phyloP scores from a whole-genome alignment of 805 yeast genomes.

The Starmera quercuum region DNA sequence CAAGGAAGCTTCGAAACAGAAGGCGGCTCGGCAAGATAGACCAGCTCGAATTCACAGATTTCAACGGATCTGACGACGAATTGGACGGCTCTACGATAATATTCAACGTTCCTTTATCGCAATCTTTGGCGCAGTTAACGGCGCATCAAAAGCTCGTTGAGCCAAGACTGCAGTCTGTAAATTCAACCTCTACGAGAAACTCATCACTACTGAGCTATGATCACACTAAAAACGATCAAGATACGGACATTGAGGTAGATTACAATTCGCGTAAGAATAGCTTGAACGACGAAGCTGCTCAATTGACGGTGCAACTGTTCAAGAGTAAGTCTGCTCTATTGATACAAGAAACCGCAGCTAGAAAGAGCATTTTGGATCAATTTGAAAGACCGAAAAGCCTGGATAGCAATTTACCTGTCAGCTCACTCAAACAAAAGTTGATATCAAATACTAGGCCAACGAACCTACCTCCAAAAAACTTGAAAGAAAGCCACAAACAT shows the following conservation, averaged over 20 bases:
- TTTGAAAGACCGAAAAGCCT: slow-evolving; percentile 23
- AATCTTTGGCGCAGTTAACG: slow-evolving; percentile 36
- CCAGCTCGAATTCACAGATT: slow-evolving; percentile 4
- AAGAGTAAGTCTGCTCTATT: slow-evolving; percentile 23
- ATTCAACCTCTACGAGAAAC: slow-evolving; percentile 34
- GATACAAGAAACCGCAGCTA: slow-evolving; percentile 24
- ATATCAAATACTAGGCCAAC: slow-evolving; percentile 51
- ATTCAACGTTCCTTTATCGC: slow-evolving; percentile 60
- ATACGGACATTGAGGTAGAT: slow-evolving; percentile 10
- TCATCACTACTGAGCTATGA: slow-evolving; percentile 35
- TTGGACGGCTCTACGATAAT: slow-evolving; percentile 45
- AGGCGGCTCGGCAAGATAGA: slow-evolving; percentile 10
- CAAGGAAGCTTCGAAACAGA: slow-evolving; percentile 10
- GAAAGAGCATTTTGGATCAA: slow-evolving; percentile 9
- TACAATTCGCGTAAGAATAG: slow-evolving; percentile 2
- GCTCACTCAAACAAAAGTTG: slow-evolving; percentile 13
- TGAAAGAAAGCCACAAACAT: slow-evolving; percentile 46
- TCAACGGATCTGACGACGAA: slow-evolving; percentile 41
- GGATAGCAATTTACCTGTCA: slow-evolving; percentile 8
- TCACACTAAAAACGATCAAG: slow-evolving; percentile 4
- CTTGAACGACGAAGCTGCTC: slow-evolving; percentile 8
- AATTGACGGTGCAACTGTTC: slow-evolving; percentile 14
- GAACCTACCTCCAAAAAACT: slow-evolving; percentile 59
- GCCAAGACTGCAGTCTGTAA: slow-evolving; percentile 16
- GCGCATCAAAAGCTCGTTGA: slow-evolving; percentile 27